These are phyloP conservation scores for Xylaria arbuscula DNA, from an alignment of 2,329 filamentous ascomycete species.

Conservation along the genomic window DNA sequence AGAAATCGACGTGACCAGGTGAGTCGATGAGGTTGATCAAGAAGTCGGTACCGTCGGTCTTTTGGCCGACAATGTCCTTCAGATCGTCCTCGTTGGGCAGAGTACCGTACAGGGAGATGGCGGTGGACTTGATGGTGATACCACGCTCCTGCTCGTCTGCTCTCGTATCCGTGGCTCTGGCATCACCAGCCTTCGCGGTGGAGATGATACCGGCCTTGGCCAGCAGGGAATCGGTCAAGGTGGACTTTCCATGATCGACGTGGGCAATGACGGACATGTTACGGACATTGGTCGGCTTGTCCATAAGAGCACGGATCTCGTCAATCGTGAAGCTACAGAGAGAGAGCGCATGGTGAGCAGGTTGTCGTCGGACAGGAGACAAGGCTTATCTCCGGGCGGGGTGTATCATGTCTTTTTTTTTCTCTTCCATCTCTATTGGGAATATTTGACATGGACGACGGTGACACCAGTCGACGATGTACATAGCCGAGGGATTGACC, in stretches of 20 bases:
- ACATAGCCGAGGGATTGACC: background rate
- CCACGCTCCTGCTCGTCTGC: constrained; percentile 98
- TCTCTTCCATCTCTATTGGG: background rate
- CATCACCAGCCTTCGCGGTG: constrained; percentile 94
- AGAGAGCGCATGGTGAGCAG: constrained; percentile 61
- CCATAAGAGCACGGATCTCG: constrained; percentile 82
- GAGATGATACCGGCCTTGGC: constrained; percentile 99
- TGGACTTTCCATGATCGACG: constrained; percentile 99
- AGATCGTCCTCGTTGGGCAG: constrained; percentile 85
- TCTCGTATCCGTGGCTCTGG: constrained; percentile 96
- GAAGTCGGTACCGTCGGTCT: constrained; percentile 94
- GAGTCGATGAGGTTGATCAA: constrained; percentile 99
- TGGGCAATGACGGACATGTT: constrained; percentile 99
- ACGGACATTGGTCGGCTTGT: constrained; percentile 77
- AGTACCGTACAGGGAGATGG: constrained; percentile 96
- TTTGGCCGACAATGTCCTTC: constrained; percentile 91
- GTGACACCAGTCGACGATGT: background rate
- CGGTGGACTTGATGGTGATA: constrained; percentile 99
- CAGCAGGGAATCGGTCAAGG: constrained; percentile 98
- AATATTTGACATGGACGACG: background rate
- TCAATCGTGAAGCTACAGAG: constrained; percentile 93
- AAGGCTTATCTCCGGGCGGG: constrained; percentile 57
- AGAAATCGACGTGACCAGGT: constrained; percentile 99
- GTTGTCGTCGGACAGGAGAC: constrained; percentile 38
- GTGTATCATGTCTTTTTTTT: constrained; percentile 36